Conservation (phyloP, 768 basidiomycete genomes). For the Zangia roseola region DNA sequence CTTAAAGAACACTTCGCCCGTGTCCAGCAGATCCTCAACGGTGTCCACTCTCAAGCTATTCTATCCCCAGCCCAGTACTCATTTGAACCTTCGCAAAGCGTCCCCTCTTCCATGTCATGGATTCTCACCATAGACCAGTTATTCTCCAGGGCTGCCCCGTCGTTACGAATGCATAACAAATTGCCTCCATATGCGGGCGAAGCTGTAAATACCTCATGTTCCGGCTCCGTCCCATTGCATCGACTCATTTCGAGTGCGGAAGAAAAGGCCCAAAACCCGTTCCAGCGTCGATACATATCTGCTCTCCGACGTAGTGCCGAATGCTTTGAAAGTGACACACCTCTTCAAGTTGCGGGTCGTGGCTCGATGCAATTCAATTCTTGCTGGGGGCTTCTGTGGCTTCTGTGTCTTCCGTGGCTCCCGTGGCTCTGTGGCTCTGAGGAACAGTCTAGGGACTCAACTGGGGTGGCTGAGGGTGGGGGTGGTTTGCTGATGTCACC, state of each 20-base stretch:
- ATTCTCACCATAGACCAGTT: background rate
- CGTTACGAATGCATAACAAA: background rate
- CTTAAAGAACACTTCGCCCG: constrained; percentile 14
- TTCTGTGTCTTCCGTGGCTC: no score
- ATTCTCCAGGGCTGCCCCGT: constrained; percentile 6
- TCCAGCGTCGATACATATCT: constrained; percentile 12
- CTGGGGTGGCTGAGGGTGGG: no score
- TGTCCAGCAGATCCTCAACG: constrained; percentile 10
- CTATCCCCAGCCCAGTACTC: constrained; percentile 1
- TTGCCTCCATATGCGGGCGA: background rate
- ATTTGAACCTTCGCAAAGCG: background rate
- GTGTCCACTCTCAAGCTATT: background rate
- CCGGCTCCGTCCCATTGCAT: background rate
- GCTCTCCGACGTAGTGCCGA: constrained; percentile 9
- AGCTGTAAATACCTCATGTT: background rate
- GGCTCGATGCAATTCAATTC: background rate
- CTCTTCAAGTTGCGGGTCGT: background rate
- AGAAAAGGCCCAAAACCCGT: constrained; percentile 5
- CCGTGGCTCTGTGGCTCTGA: no score
- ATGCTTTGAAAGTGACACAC: constrained; percentile 3
- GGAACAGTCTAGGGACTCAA: no score
- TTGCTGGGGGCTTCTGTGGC: no score
- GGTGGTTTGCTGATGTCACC: no score
- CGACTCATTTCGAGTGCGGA: constrained; percentile 4
- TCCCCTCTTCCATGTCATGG: background rate